Base-by-base conservation (phyloP, 805 yeast genomes). In the Jamesozyma spencerorum region DNA sequence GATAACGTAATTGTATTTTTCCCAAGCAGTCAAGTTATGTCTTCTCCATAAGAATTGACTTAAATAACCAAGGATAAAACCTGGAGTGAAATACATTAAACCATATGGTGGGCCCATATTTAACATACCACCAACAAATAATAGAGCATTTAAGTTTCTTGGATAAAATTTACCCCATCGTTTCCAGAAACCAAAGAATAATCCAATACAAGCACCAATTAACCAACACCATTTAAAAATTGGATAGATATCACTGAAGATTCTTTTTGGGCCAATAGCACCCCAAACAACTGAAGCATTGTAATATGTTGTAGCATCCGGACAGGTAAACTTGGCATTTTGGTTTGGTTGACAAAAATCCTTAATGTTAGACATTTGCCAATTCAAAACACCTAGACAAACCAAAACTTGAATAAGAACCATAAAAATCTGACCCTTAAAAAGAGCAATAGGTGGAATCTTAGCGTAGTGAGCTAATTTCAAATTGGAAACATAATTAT, bases 211-310 rank as follows among this genome's bases (percentile, higher is more conserved):
- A 42, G 56, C 57, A 6, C 86, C 85, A 40, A 76, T 63, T 24
- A 80, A 62, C 66, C 80, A 79, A 46, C 82, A 74, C 73, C 77
- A 79, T 54, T 75, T 72, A 43, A 80, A 62, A 12, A 71, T 62
- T 1, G 85, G 85, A 52, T 80, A 80, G 15, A 79, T 54, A 0
- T 74, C 73, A 38, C 70, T 65, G 57, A 76, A 76, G 14, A 75
- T 74, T 48, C 72, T 71, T 37, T 69, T 67, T 15, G 78, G 79
- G 10, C 79, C 78, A 42, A 74, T 71, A 35, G 68, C 78, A 15
- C 79, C 79, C 60, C 73, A 74, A 44, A 72, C 70, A 31, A 74
- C 69, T 5, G 77, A 71, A 11, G 80, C 66, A 42, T 69, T 71
- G 48, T 71, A 75, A 48, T 57, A 72, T 0, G 79, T 63, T 27